A percentile compares a stretch with the other conserved stretches of the same genome.
phyloP scores from a whole-genome alignment of 495 filamentous ascomycete species.

The Neurospora sp. region DNA sequence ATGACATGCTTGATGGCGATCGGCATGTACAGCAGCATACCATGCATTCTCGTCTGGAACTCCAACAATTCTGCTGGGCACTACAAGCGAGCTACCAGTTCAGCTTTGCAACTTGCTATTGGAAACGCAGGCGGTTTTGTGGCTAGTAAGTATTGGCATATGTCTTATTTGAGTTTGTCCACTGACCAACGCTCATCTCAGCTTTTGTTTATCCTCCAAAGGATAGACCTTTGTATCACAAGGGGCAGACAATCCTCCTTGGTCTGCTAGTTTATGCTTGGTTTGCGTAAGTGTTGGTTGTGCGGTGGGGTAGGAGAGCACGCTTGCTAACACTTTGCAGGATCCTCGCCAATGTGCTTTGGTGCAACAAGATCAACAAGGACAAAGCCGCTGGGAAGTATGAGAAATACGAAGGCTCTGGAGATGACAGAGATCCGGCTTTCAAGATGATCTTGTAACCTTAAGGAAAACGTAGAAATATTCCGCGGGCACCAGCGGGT shows the following conservation, averaged over 20 bases:
- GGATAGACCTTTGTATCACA: slow-evolving; percentile 37
- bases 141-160: slow-evolving; percentile 17
- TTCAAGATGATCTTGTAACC: slow-evolving; percentile 43
- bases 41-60: slow-evolving; percentile 64
- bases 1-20: slow-evolving; percentile 62
- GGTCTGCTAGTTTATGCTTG: slow-evolving; percentile 50
- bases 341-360: slow-evolving; percentile 52
- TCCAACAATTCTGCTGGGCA: slow-evolving; percentile 38
- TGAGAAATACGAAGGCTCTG: slow-evolving; percentile 43
- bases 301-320: background rate
- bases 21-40: slow-evolving; percentile 71
- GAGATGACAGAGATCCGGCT: slow-evolving; percentile 56
- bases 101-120: slow-evolving; percentile 36
- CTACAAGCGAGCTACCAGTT: slow-evolving; percentile 35
- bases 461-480: too few relatives aligned
- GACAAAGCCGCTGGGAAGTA: slow-evolving; percentile 57
- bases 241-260: slow-evolving; percentile 51
- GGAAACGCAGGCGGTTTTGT: slow-evolving; percentile 43
- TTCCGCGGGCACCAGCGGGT: too few relatives aligned
- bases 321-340: slow-evolving; percentile 25
- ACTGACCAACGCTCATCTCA: background rate
- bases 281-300: slow-evolving; percentile 47
- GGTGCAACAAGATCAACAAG: slow-evolving; percentile 54
- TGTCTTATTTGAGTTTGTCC: background rate
- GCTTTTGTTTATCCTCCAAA: slow-evolving; percentile 49